Evolutionary conservation across 2,329 filamentous ascomycete species (phyloP).

Genomic region (Beauveria brongniartii): DNA sequence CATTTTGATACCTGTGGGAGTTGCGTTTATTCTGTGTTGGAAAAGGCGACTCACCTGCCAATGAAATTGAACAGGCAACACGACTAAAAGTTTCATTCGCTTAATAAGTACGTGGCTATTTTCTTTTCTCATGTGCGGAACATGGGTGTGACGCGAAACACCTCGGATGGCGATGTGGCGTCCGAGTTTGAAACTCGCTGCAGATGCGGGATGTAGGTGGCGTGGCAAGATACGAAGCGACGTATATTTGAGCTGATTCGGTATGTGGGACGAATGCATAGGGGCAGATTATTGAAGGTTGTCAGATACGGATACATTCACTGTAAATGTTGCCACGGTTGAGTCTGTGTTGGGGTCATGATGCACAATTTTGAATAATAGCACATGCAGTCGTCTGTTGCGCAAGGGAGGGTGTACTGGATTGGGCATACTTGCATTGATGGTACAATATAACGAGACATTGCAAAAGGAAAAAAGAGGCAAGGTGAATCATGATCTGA

Average conservation of each 20-base stretch:
- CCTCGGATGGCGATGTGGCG: background rate
- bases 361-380: no score
- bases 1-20: slow-evolving; percentile 2
- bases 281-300: no score
- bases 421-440: no score
- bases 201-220: background rate
- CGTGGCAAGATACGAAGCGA: background rate
- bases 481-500: background rate
- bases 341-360: no score
- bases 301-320: no score
- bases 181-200: background rate
- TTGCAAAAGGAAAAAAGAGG: no score
- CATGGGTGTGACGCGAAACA: background rate
- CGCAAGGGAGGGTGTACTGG: no score
- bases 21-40: background rate
- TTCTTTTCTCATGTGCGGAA: background rate
- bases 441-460: no score
- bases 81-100: no score
- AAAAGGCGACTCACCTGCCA: background rate
- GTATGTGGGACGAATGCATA: background rate
- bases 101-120: no score
- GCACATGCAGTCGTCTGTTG: no score
- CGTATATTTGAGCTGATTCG: background rate
- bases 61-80: background rate
- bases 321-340: no score